Percentiles rank a stretch among this genome's conserved stretches.
phyloP scores from a whole-genome alignment of 2,329 filamentous ascomycete genomes.

The Rutstroemia sp. region DNA sequence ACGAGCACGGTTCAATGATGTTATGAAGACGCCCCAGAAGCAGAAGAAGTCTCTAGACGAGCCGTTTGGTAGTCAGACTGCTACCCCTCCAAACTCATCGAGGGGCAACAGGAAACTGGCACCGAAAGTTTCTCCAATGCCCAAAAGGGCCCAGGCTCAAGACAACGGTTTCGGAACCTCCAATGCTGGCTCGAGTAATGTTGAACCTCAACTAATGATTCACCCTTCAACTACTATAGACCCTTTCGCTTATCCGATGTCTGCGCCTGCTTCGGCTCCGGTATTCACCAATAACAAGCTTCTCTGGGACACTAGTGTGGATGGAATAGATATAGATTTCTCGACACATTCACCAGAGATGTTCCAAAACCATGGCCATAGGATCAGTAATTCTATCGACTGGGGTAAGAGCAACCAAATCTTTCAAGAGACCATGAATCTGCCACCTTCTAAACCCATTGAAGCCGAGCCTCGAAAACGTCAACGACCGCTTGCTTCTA shows the following conservation, averaged over 20 bases:
- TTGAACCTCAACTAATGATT: constrained; percentile 42
- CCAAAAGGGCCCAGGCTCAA: constrained; percentile 24
- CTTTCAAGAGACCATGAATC: constrained; percentile 39
- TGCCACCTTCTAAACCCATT: constrained; percentile 12
- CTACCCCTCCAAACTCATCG: constrained; percentile 53
- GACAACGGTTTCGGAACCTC: constrained; percentile 24
- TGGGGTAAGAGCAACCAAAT: constrained; percentile 50
- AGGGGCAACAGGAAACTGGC: constrained; percentile 50
- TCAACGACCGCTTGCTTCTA: constrained; percentile 42
- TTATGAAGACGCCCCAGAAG: constrained; percentile 34
- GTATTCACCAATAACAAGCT: constrained; percentile 36
- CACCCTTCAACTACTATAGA: constrained; percentile 44
- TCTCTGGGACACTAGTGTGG: constrained; percentile 50
- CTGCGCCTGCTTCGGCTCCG: constrained; percentile 45
- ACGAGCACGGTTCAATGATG: constrained; percentile 23
- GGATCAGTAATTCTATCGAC: constrained; percentile 45
- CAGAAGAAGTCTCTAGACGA: constrained; percentile 30
- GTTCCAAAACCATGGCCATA: constrained; percentile 32
- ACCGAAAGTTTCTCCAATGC: constrained; percentile 31
- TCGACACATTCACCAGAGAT: constrained; percentile 31
- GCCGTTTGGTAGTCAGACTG: constrained; percentile 39
- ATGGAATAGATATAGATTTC: constrained; percentile 54
- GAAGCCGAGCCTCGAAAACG: constrained; percentile 30
- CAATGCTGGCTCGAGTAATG: constrained; percentile 6
- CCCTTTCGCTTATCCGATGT: constrained; percentile 53